Conservation (phyloP, 768 basidiomycete species). For the Amanita exitialis region DNA sequence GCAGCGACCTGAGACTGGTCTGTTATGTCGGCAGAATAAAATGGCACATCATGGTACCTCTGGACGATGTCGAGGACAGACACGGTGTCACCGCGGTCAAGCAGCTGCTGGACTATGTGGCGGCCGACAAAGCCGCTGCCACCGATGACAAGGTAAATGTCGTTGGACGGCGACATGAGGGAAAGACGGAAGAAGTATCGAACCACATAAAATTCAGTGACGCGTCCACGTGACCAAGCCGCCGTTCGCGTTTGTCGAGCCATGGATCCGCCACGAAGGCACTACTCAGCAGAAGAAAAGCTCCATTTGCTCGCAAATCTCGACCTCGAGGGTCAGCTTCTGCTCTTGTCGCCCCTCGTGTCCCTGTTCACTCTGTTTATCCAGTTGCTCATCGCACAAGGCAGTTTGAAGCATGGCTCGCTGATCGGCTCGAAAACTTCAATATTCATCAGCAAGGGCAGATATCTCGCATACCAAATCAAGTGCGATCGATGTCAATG, state of each 20-base stretch:
- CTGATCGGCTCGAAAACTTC: slow-evolving; percentile 65
- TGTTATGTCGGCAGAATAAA: slow-evolving; percentile 86
- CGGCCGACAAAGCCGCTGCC: slow-evolving; percentile 90
- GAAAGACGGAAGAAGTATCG: not conserved
- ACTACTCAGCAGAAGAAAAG: slow-evolving; percentile 59
- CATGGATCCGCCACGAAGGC: slow-evolving; percentile 24
- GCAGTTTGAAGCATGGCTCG: slow-evolving; percentile 69
- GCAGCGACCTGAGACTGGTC: slow-evolving; percentile 60
- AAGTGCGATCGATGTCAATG: slow-evolving; percentile 63
- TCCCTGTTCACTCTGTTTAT: not conserved
- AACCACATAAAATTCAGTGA: slow-evolving; percentile 8
- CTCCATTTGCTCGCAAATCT: slow-evolving; percentile 66
- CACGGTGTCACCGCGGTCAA: slow-evolving; percentile 71
- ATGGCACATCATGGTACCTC: slow-evolving; percentile 76
- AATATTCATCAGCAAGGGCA: slow-evolving; percentile 66
- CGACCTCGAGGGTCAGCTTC: slow-evolving; percentile 60
- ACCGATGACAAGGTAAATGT: slow-evolving; percentile 86
- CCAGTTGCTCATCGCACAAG: slow-evolving; percentile 65
- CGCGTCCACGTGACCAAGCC: slow-evolving; percentile 32
- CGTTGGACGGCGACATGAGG: slow-evolving; percentile 26
- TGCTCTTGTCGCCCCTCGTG: not conserved
- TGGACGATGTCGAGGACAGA: slow-evolving; percentile 90
- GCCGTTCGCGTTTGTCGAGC: slow-evolving; percentile 13
- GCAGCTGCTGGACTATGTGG: slow-evolving; percentile 81
- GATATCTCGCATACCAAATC: slow-evolving; percentile 64